These are phyloP conservation scores for Pseudofabraea citricarpa DNA, from an alignment of 2,329 filamentous ascomycete genomes.

Conservation along the genomic window DNA sequence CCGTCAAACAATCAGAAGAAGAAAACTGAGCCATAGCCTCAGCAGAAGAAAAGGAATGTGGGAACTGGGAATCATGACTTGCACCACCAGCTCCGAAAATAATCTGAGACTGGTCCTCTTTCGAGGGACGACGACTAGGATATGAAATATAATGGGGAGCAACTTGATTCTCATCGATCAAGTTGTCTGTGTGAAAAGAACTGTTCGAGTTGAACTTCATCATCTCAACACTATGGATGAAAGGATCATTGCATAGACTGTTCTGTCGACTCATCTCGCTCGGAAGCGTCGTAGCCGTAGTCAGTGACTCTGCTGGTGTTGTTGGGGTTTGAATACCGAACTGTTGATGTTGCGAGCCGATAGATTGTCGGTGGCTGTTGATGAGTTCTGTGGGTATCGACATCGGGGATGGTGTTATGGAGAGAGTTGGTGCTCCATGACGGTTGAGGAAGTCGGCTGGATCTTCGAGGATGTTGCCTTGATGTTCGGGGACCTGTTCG, in stretches of 20 bases:
- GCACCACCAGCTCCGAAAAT: slow-evolving; percentile 27
- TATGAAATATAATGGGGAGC: slow-evolving; percentile 17
- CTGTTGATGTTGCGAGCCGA: slow-evolving; percentile 5
- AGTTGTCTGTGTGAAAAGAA: slow-evolving; percentile 24
- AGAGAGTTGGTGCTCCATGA: slow-evolving; percentile 11
- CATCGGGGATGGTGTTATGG: slow-evolving; percentile 13
- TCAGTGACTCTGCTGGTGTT: slow-evolving; percentile 26
- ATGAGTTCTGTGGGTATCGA: slow-evolving; percentile 11
- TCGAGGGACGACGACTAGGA: slow-evolving; percentile 23
- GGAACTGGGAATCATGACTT: slow-evolving; percentile 25
- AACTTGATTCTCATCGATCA: slow-evolving; percentile 22
- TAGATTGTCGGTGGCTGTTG: slow-evolving; percentile 12
- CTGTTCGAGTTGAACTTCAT: slow-evolving; percentile 26
- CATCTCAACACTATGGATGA: slow-evolving; percentile 28
- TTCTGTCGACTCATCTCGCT: slow-evolving; percentile 29
- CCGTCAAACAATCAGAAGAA: slow-evolving; percentile 20
- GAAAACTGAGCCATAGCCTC: slow-evolving; percentile 15
- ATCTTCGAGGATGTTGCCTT: slow-evolving; percentile 19
- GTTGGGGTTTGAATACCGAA: slow-evolving; percentile 22
- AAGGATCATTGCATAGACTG: slow-evolving; percentile 25
- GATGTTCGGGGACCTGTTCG: slow-evolving; percentile 21
- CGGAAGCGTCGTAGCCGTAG: slow-evolving; percentile 24
- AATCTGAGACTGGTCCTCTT: slow-evolving; percentile 26
- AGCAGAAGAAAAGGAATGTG: slow-evolving; percentile 20
- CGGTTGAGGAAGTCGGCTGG: slow-evolving; percentile 18